Evolutionary conservation across 2,329 filamentous ascomycete species (phyloP).

Genomic region (Pseudocercospora musae): DNA sequence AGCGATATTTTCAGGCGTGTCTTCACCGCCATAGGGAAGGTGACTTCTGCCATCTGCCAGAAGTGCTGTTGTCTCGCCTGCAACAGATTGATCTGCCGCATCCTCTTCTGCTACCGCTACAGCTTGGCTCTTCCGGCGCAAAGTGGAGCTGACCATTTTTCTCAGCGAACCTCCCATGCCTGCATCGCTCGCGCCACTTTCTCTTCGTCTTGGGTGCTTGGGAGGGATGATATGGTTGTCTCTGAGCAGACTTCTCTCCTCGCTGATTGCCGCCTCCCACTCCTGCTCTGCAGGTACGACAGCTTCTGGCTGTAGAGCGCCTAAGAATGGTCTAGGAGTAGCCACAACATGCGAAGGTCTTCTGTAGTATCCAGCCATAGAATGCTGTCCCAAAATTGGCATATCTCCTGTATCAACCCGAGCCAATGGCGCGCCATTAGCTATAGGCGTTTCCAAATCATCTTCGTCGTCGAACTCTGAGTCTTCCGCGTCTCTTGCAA

Average conservation of each 20-base stretch:
- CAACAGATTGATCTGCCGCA: conserved; percentile 12
- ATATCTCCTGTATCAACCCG: conserved; percentile 18
- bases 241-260: conserved; percentile 57
- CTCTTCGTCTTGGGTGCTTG: conserved; percentile 43
- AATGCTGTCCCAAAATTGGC: conserved; percentile 33
- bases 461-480: conserved; percentile 24
- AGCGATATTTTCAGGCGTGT: conserved; percentile 58
- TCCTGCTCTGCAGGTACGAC: conserved; percentile 46
- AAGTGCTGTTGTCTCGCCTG: conserved; percentile 48
- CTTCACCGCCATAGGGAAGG: conserved; percentile 46
- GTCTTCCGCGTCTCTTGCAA: conserved; percentile 32
- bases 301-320: conserved; percentile 52
- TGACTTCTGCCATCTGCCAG: conserved; percentile 38
- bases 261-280: conserved; percentile 51
- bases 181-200: conserved; percentile 20
- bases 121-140: conserved; percentile 32
- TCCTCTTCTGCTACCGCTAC: conserved; percentile 26
- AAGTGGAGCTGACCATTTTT: conserved; percentile 21
- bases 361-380: conserved; percentile 66
- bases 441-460: conserved; percentile 7
- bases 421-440: conserved; percentile 11
- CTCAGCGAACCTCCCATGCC: conserved; percentile 15
- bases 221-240: conserved; percentile 59
- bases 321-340: conserved; percentile 66
- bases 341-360: conserved; percentile 74